Evolutionary conservation across 139 green algal genomes (phyloP).

Genomic region (Astrephomene gubernaculifera): DNA sequence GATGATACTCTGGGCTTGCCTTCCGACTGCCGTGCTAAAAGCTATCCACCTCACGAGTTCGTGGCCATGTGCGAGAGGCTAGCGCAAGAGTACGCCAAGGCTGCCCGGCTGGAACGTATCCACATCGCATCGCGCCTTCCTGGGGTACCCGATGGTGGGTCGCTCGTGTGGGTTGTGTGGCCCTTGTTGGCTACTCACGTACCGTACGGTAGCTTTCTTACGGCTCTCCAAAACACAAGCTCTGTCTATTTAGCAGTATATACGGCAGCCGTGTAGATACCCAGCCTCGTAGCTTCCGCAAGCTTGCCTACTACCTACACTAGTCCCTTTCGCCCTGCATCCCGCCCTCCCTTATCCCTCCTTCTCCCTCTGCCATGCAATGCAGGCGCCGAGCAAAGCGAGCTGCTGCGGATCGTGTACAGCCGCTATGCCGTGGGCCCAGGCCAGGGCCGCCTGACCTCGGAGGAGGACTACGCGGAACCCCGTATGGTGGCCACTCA

Average conservation of each 20-base stretch:
- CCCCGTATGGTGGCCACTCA: background rate
- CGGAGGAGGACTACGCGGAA: background rate
- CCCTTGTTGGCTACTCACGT: background rate
- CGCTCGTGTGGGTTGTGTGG: background rate
- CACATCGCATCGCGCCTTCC: background rate
- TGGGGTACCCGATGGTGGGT: background rate
- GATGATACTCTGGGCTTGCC: background rate
- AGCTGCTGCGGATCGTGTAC: slow-evolving; percentile 16
- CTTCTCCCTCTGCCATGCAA: background rate
- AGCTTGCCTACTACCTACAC: too few relatives aligned
- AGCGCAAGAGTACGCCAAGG: background rate
- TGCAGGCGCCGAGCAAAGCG: background rate
- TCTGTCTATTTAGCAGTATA: too few relatives aligned
- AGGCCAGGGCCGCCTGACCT: slow-evolving; percentile 10
- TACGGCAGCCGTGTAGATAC: too few relatives aligned
- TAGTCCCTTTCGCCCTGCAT: background rate
- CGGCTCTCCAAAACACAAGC: too few relatives aligned
- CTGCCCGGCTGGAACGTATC: background rate
- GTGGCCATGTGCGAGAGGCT: background rate
- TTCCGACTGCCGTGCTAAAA: background rate
- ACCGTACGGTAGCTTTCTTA: background rate
- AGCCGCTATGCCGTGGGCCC: background rate
- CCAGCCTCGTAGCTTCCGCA: too few relatives aligned
- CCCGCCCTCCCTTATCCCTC: background rate
- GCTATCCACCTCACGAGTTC: background rate